Evolutionary conservation across 768 basidiomycete genomes (phyloP), one percentile per base, ranked within the genome.

Genomic region (Serendipita sp.): DNA sequence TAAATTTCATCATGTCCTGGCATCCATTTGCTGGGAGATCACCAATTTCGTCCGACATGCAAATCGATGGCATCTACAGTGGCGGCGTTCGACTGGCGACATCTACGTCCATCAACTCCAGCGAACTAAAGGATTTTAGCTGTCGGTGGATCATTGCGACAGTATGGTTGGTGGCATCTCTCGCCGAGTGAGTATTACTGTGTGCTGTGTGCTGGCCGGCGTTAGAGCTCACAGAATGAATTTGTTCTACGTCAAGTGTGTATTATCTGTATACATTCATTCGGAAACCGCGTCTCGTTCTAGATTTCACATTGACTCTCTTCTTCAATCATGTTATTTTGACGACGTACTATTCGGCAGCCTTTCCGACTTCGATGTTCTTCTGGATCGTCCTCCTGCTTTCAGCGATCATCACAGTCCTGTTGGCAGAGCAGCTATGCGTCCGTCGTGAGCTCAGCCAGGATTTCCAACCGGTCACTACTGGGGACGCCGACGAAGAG

Each of bases 1-100:
- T 74, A 48, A 58, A 58, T 31, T 90, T 92, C 86, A 76, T 98
- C 41, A 91, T 99, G 85, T 94, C 98, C 74, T 99, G 96, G 96
- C 80, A 92, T 50, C 89, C 97, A 72, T 86, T 99, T 82, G 88
- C 93, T 0, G 88, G 91, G 3, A 74, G 81, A 60, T 83, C 88
- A 2, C 31, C 53, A n/a, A 28, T 24, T 22, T 7, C 22, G 5
- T n/a, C 30, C 3, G 53, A 26, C 53, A 11, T 74, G 60, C 78
- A 82, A 41, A 81, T 83, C 69, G 76, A 81, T 44, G 84, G 87
- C 68, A 85, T 83, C 3, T 91, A 90, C 88, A 84, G 84, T 68
- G 83, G 86, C 50, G 88, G 90, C 2, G 81, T 72, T 61, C 16
- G 62, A 61, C 20, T 63, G 26, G 38, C 38, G 60, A 30, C 48